phyloP scores from a whole-genome alignment of 192 early-diverging fungal genomes.

The Backusella parvicylindrica region DNA sequence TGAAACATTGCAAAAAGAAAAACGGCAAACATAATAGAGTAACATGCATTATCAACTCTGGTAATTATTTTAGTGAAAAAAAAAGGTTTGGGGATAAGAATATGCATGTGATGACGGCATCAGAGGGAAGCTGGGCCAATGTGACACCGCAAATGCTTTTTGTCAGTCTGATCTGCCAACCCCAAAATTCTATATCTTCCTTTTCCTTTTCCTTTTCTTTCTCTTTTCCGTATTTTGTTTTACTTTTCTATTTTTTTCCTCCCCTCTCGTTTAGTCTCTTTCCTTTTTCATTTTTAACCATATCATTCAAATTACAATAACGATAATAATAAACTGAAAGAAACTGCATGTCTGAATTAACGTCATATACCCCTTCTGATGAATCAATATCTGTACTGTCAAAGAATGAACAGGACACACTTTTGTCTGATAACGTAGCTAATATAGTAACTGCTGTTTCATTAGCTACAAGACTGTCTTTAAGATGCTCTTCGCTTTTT shows the following conservation, averaged over 20 bases:
- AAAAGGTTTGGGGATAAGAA: neutral
- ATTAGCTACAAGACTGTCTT: constrained; percentile 55
- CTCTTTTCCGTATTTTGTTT: neutral
- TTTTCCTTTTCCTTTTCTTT: constrained; percentile 1
- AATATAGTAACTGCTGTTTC: constrained; percentile 61
- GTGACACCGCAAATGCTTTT: neutral
- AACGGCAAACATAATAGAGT: neutral
- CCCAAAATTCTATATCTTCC: neutral
- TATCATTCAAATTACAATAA: neutral
- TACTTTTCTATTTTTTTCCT: neutral
- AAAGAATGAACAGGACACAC: constrained; percentile 18
- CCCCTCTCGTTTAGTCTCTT: neutral
- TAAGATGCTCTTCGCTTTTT: constrained; percentile 54
- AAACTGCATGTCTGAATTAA: neutral
- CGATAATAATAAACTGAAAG: neutral
- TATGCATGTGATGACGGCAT: constrained; percentile 4
- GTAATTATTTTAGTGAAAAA: neutral
- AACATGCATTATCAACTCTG: neutral
- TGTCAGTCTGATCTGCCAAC: constrained; percentile 1
- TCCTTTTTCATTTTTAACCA: neutral
- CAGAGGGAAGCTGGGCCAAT: neutral
- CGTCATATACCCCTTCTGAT: neutral
- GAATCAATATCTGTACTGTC: neutral
- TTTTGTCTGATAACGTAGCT: constrained; percentile 58
- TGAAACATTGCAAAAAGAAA: neutral